Base-by-base conservation (phyloP, 257 asterid species). In the Henckelia pumila region DNA sequence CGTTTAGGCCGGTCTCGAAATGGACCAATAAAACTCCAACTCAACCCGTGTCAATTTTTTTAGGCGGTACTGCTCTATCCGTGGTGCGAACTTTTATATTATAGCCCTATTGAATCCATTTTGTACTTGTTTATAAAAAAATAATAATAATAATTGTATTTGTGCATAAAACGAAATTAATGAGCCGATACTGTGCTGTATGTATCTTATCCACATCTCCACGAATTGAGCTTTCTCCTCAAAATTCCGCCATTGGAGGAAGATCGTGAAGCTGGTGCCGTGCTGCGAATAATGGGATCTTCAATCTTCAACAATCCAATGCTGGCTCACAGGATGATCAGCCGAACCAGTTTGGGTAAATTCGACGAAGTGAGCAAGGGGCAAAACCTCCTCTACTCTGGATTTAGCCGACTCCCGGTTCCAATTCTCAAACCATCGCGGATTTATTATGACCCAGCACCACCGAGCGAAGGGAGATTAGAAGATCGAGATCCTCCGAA, bases 401-500 rank as follows among this genome's bases (percentile, higher is more conserved):
- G 55, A 61, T 47, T 62, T 8, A 22, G 63, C 69, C 49, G 64
- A 71, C 67, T 59, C 50, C 61, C 5, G 56, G 61, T 30, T 49
- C 56, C 62, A 56, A 20, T 66, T 52, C 59, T 80, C 61, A 65
- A 56, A 56, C 4, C 60, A 49, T 58, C 61, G 11, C 24, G 58
- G 26, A 35, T 56, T 23, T 3, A 37, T n/a, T 65, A 69, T 13
- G 71, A 66, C 73, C 73, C 80, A 33, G 67, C 23, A 30, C 62
- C 79, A 47, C 81, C 56, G 75, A 73, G 67, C 63, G 44, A 64
- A 50, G 83, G 70, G 57, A 73, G 69, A 10, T n/a, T n/a, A n/a
- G 85, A 70, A 8, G 85, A 74, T 21, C 37, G 68, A 61, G 81
- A 74, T 21, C 37, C 63, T n/a, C 73, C 71, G 58, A 76, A 67